Conservation (phyloP, 495 filamentous ascomycete species). For the Neurospora intermedia region DNA sequence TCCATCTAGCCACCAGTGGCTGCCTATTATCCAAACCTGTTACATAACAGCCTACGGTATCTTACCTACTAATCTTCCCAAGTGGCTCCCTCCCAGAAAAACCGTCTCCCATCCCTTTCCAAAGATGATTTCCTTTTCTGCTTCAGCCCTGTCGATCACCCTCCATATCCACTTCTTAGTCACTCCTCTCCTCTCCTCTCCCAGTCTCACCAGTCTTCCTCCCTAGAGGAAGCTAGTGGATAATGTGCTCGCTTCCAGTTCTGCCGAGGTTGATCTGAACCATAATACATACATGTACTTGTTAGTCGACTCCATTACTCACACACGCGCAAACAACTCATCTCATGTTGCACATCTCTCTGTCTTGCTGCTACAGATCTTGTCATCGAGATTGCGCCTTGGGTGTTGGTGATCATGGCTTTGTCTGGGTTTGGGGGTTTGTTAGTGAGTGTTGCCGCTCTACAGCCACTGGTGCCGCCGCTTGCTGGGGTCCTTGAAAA, state of each 20-base stretch:
- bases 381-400: not conserved
- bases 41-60: not conserved
- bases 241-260: not conserved
- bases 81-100: not conserved
- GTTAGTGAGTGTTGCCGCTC: not conserved
- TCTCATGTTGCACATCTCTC: not conserved
- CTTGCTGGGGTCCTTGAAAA: not conserved
- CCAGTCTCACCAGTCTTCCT: not conserved
- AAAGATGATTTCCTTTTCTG: not conserved
- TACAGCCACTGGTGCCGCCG: not conserved
- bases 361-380: not conserved
- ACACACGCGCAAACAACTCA: not conserved
- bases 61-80: not conserved
- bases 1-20: not conserved
- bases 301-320: not conserved
- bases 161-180: not conserved
- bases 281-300: not conserved
- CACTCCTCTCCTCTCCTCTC: not conserved
- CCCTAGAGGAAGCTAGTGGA: not conserved
- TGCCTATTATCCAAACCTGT: not conserved
- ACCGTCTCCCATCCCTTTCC: not conserved
- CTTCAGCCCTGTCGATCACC: conserved; percentile 21
- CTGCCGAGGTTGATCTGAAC: not conserved
- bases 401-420: not conserved
- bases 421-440: not conserved